Conservation (phyloP, 495 filamentous ascomycete species). For the Aspergillus panamensis region DNA sequence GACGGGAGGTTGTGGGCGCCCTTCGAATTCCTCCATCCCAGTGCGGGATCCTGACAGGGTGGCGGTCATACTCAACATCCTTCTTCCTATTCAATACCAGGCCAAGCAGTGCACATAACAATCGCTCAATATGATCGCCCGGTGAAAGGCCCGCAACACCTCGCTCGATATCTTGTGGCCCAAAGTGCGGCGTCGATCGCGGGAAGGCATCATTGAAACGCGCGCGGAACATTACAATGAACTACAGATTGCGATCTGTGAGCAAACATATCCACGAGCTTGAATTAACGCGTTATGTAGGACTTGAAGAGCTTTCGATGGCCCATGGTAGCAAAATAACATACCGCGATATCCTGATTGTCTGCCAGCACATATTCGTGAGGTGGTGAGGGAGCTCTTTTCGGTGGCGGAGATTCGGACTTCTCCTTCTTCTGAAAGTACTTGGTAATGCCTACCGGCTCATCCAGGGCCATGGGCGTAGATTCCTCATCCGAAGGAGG, state of each 20-base stretch:
- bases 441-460: conserved; percentile 43
- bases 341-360: conserved; percentile 82
- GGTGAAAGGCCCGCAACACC: conserved; percentile 75
- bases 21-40: neutral
- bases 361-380: conserved; percentile 88
- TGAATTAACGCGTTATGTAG: conserved; percentile 34
- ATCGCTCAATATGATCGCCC: conserved; percentile 77
- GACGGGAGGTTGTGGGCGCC: neutral
- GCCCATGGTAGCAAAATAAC: conserved; percentile 37
- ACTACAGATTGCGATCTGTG: conserved; percentile 55
- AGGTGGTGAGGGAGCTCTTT: conserved; percentile 76
- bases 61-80: conserved; percentile 83
- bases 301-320: neutral
- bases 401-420: conserved; percentile 62
- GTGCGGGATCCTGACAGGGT: conserved; percentile 16
- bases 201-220: conserved; percentile 88
- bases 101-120: conserved; percentile 84
- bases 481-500: conserved; percentile 56
- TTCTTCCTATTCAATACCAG: conserved; percentile 95
- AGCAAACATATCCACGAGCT: conserved; percentile 34
- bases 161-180: conserved; percentile 90
- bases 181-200: conserved; percentile 79
- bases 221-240: conserved; percentile 95
- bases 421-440: conserved; percentile 45
- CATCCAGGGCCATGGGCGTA: conserved; percentile 36